These are phyloP conservation scores for cucumber (Cucumis sativus) DNA, from an alignment of 306 rosid species.

Conservation along the genomic window DNA sequence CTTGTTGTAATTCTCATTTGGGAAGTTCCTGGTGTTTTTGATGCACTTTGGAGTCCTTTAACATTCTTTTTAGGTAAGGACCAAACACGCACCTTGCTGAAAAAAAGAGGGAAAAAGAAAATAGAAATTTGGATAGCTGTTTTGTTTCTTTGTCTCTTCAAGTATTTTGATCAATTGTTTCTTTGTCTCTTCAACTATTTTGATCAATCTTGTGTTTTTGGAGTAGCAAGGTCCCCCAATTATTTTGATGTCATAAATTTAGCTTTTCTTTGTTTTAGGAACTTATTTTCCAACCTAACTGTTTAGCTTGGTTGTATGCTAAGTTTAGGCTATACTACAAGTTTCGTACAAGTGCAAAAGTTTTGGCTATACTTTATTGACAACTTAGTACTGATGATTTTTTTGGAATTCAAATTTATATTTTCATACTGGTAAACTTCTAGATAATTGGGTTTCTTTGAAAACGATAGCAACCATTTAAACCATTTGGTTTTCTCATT, in stretches of 20 bases:
- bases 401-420: background rate
- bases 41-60: constrained; percentile 60
- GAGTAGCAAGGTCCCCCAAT: background rate
- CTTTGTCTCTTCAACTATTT: background rate
- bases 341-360: background rate
- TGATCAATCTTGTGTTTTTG: constrained; percentile 1
- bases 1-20: constrained; percentile 80
- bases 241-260: background rate
- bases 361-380: background rate
- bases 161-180: background rate
- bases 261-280: background rate
- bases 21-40: constrained; percentile 95
- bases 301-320: background rate
- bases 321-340: background rate
- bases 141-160: background rate
- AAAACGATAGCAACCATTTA: background rate
- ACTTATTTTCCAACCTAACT: background rate
- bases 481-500: background rate
- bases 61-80: constrained; percentile 63
- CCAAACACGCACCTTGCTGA: background rate
- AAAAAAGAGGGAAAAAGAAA: background rate
- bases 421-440: background rate
- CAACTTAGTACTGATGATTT: background rate
- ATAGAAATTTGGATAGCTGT: background rate
- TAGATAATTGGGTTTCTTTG: background rate